Base-by-base conservation (phyloP, 306 rosid species). In the Cicer bijugum region DNA sequence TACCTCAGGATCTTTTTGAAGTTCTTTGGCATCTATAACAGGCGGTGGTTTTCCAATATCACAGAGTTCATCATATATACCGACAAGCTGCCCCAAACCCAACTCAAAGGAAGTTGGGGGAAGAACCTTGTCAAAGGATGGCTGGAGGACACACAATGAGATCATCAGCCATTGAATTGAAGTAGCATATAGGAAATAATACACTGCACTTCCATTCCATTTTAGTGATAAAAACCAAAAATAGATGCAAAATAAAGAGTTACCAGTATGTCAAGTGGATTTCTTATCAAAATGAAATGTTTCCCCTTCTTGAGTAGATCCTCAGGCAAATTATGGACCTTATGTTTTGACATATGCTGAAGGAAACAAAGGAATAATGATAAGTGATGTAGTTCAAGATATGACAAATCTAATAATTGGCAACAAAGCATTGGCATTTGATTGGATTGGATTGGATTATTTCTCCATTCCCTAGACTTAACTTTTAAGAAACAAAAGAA, bases 211-310 rank as follows among this genome's bases (percentile, higher is more conserved):
- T 10, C 42, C 56, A 33, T 45, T 14, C n/a, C 11, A 46, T 44
- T 56, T 15, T 16, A 42, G 33, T 63, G 17, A 82, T 46, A 46
- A 35, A 63, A 60, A 67, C 12, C 42, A 52, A 55, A 42, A 63
- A 50, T 33, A 71, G 55, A 11, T 10, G 59, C 35, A 19, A 45
- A 38, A 56, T n/a, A 59, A 59, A 38, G 33, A 63, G 84, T 77
- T 67, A 88, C 97, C 96, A 88, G 82, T 64, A 92, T 85, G 82
- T 92, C 89, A 77, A 89, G 90, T 45, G 97, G 97, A 77, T 88
- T 92, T 74, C 96, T 79, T 33, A 80, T 89, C 80, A 92, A 74
- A 75, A 92, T 81, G 79, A 89, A 79, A 84, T 92, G 97, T 81
- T 85, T 92, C 75, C 97, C 97, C 70, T 84, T 86, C 82, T 84